Evolutionary conservation across 2,329 filamentous ascomycete species (phyloP).

Genomic region (Dissoconium aciculare): DNA sequence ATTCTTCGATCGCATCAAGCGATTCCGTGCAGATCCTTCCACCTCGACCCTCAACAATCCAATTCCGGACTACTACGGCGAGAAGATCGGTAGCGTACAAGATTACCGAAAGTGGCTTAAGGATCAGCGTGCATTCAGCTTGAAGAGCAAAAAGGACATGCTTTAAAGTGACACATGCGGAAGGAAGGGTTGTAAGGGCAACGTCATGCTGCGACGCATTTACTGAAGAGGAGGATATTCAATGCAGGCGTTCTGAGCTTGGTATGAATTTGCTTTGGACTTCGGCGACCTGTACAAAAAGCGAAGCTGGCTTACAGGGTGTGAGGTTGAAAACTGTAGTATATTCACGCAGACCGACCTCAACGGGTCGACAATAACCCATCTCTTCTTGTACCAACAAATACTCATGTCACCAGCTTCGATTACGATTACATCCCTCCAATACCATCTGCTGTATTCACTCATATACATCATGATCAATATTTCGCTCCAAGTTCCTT

Average conservation of each 20-base stretch:
- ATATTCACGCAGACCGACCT: no score
- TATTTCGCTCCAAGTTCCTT: slow-evolving; percentile 25
- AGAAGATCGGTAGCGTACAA: slow-evolving; percentile 87
- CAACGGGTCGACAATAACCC: no score
- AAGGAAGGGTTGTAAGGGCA: no score
- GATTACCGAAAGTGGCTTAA: slow-evolving; percentile 94
- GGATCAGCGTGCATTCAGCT: slow-evolving; percentile 89
- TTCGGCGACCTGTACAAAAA: no score
- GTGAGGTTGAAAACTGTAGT: no score
- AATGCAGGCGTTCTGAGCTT: no score
- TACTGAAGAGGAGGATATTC: no score
- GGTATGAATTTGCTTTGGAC: no score
- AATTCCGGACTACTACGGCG: slow-evolving; percentile 93
- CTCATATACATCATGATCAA: slow-evolving; percentile 8
- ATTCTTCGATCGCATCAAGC: slow-evolving; percentile 85
- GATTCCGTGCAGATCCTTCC: slow-evolving; percentile 78
- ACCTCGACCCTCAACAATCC: slow-evolving; percentile 83
- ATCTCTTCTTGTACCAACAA: slow-evolving; percentile 1
- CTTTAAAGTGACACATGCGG: slow-evolving; percentile 38
- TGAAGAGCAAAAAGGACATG: slow-evolving; percentile 60
- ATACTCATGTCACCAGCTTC: no score
- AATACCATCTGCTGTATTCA: background rate
- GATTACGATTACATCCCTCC: no score
- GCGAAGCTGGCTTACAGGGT: no score
- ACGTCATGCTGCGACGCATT: no score